Conservation (phyloP, 225 moss, liverwort and hornwort genomes). For the Pseudoscleropodium purum region DNA sequence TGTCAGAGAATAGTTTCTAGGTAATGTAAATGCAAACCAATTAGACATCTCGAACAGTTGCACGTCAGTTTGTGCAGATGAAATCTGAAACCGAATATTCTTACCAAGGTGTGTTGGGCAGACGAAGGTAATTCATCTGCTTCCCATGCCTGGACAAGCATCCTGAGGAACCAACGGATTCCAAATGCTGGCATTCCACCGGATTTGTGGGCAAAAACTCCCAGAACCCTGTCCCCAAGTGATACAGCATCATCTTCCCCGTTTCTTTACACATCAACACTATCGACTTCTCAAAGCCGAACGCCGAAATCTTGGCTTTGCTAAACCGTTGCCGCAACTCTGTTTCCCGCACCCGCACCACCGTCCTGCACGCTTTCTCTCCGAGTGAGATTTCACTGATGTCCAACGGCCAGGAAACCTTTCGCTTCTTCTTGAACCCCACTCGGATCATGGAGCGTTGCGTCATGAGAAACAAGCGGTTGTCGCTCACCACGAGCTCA, state of each 20-base stretch:
- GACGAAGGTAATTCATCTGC: neutral
- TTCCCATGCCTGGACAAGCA: neutral
- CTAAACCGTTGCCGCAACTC: neutral
- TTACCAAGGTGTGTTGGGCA: slow-evolving; percentile 7
- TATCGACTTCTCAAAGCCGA: slow-evolving; percentile 5
- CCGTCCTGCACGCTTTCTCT: neutral
- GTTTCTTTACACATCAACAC: neutral
- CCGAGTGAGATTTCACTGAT: neutral
- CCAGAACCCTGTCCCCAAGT: slow-evolving; percentile 1
- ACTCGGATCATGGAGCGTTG: neutral
- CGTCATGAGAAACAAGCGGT: neutral
- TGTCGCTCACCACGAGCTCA: slow-evolving; percentile 13
- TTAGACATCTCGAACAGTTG: neutral
- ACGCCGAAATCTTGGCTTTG: neutral
- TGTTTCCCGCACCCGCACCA: neutral
- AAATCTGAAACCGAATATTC: neutral
- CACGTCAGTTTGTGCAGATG: neutral
- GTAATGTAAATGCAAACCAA: neutral
- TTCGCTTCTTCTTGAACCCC: neutral
- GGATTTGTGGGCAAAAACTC: slow-evolving; percentile 6
- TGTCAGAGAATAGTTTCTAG: neutral
- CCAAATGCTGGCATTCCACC: neutral
- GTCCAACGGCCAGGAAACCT: neutral
- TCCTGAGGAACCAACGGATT: neutral
- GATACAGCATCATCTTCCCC: neutral